A percentile compares a stretch with the other conserved stretches of the same genome.
These are phyloP conservation scores for Sphaerulina populicola DNA, from an alignment of 2,329 filamentous ascomycete genomes.

Conservation along the genomic window DNA sequence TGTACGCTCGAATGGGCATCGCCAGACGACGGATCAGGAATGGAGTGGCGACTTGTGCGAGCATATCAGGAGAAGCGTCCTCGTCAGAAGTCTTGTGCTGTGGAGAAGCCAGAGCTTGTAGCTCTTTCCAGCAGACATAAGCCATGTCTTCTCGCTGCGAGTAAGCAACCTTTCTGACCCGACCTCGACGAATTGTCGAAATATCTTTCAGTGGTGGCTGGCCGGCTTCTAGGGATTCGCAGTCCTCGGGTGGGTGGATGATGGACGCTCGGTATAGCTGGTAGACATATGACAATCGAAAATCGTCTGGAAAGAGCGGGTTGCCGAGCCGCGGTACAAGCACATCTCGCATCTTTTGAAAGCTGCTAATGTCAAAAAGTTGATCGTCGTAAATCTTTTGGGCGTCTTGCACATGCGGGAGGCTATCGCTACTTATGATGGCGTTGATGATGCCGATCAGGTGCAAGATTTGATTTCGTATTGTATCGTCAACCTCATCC, in stretches of 20 bases:
- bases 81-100: neutral
- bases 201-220: conserved; percentile 53
- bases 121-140: conserved; percentile 70
- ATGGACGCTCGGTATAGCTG: conserved; percentile 75
- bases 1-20: conserved; percentile 71
- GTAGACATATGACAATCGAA: conserved; percentile 61
- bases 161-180: conserved; percentile 60
- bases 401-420: conserved; percentile 26
- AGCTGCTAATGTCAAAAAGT: conserved; percentile 69
- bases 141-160: conserved; percentile 62
- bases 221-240: conserved; percentile 47
- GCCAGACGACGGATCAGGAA: conserved; percentile 76
- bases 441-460: conserved; percentile 33
- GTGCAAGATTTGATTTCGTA: conserved; percentile 32
- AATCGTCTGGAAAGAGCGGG: conserved; percentile 54
- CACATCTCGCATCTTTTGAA: conserved; percentile 59
- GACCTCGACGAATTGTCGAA: conserved; percentile 58
- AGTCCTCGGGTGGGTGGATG: conserved; percentile 56
- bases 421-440: conserved; percentile 34
- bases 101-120: conserved; percentile 40
- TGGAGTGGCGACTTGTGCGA: conserved; percentile 68
- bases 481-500: conserved; percentile 28
- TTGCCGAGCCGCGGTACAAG: conserved; percentile 67
- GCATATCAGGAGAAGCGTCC: conserved; percentile 42
- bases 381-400: conserved; percentile 57